phyloP scores from a whole-genome alignment of 1,284 basidiomycete genomes.

The Moesziomyces sp. region DNA sequence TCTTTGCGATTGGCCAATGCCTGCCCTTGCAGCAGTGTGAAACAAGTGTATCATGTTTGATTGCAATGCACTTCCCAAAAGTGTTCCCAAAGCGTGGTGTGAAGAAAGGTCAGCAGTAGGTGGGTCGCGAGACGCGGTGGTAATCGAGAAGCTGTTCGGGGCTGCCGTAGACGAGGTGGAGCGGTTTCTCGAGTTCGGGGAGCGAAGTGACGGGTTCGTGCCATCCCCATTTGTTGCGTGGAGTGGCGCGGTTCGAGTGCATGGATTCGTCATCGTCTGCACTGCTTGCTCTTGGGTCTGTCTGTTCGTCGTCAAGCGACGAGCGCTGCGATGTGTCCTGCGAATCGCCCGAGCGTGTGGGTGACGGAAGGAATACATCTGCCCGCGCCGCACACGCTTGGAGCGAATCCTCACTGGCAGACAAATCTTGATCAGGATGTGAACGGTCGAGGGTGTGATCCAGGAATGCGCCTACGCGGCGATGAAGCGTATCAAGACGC shows the following conservation, averaged over 20 bases:
- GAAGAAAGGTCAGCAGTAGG: conserved; percentile 44
- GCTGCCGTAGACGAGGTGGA: conserved; percentile 57
- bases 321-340: conserved; percentile 5
- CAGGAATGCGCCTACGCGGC: conserved; percentile 40
- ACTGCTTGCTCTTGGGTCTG: neutral
- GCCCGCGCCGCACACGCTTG: conserved; percentile 4
- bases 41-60: neutral
- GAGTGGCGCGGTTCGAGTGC: conserved; percentile 7
- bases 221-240: conserved; percentile 21
- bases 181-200: conserved; percentile 50
- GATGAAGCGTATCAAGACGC: conserved; percentile 66
- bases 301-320: neutral
- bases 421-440: neutral
- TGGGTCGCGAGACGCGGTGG: conserved; percentile 55
- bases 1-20: neutral
- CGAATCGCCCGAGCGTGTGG: conserved; percentile 18
- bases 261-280: conserved; percentile 29
- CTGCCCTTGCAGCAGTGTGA: too few relatives aligned
- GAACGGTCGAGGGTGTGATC: conserved; percentile 21
- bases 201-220: conserved; percentile 38
- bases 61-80: neutral
- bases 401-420: conserved; percentile 5
- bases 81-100: neutral
- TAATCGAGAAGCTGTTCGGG: conserved; percentile 60
- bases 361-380: conserved; percentile 23